These are phyloP conservation scores for Micractinium conductrix DNA, from an alignment of 139 green algal genomes.

Conservation along the genomic window DNA sequence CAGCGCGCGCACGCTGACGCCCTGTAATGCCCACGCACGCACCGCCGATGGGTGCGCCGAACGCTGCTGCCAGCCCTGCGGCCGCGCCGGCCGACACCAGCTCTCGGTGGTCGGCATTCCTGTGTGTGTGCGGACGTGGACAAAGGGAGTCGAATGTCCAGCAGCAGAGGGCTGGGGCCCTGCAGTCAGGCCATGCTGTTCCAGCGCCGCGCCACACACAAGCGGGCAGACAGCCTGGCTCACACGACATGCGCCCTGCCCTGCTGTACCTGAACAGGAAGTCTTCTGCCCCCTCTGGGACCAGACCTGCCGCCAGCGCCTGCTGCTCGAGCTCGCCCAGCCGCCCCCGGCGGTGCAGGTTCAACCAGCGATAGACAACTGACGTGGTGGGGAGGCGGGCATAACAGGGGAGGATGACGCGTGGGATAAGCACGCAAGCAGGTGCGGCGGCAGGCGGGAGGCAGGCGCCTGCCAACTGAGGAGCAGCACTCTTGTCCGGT, in stretches of 20 bases:
- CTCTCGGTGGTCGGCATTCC: conserved; percentile 78
- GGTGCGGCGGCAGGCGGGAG: neutral
- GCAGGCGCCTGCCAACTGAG: neutral
- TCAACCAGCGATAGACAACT: conserved; percentile 23
- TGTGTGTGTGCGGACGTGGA: too few relatives aligned
- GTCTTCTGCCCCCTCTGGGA: conserved; percentile 16
- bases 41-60: conserved; percentile 89
- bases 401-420: too few relatives aligned
- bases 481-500: neutral
- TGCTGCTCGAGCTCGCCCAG: neutral
- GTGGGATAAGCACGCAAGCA: neutral
- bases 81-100: conserved; percentile 86
- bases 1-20: neutral
- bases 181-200: too few relatives aligned
- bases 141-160: too few relatives aligned
- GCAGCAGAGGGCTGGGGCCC: too few relatives aligned
- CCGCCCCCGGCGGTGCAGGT: conserved; percentile 2
- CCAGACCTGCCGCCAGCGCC: neutral
- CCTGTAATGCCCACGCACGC: neutral
- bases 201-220: too few relatives aligned
- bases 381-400: neutral
- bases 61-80: conserved; percentile 84
- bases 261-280: conserved; percentile 41
- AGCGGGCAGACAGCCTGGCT: too few relatives aligned
- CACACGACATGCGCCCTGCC: too few relatives aligned